Conservation (phyloP, 345 rosid species). For the Euphorbia tirucalli region DNA sequence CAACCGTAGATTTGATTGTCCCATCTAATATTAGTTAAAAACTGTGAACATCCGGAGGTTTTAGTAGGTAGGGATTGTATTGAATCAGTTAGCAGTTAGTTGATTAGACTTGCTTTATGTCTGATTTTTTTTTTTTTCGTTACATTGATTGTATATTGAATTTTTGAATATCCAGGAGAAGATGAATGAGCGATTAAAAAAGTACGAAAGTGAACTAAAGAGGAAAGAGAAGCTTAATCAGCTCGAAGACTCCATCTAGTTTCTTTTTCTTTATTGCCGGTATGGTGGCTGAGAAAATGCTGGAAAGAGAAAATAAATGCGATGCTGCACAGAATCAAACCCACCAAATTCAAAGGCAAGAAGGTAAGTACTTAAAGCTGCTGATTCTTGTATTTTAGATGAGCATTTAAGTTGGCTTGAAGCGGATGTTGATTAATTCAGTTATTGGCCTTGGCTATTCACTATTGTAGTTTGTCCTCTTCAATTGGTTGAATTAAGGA, state of each 20-base stretch:
- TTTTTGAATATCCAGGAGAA: conserved; percentile 45
- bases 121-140: not conserved
- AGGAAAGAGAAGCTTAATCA: conserved; percentile 44
- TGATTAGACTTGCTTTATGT: not conserved
- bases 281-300: not conserved
- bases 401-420: not conserved
- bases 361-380: not conserved
- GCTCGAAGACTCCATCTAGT: conserved; percentile 45
- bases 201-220: conserved; percentile 62
- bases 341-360: not conserved
- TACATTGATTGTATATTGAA: not conserved
- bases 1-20: no score
- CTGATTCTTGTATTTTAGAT: not conserved
- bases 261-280: not conserved
- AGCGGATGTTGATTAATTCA: not conserved
- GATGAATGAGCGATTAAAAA: conserved; percentile 69
- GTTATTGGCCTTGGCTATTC: not conserved
- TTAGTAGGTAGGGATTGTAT: not conserved
- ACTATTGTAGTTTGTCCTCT: not conserved
- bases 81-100: not conserved
- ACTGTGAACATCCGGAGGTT: no score
- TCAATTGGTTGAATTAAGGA: not conserved
- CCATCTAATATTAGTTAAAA: not conserved
- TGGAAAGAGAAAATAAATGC: not conserved
- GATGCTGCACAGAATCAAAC: not conserved